Evolutionary conservation across 2,329 filamentous ascomycete species (phyloP).

Genomic region (Hirsutella rhossiliensis): DNA sequence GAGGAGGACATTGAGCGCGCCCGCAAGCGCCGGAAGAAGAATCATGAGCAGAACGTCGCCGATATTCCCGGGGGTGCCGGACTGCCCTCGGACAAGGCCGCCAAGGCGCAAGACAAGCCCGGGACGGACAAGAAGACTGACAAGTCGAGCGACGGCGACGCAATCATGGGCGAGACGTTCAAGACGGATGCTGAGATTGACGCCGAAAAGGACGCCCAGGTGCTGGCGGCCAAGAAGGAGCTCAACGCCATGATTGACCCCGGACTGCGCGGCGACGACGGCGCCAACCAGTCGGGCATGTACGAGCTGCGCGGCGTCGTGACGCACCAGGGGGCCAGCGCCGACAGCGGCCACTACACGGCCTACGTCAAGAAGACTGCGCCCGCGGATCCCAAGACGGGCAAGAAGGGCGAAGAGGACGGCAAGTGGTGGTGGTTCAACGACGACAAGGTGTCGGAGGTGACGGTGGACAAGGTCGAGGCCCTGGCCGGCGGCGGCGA

Average conservation of each 20-base stretch:
- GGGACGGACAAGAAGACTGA: slow-evolving; percentile 20
- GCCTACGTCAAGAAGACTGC: slow-evolving; percentile 91
- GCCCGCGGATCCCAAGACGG: slow-evolving; percentile 58
- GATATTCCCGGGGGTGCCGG: slow-evolving; percentile 34
- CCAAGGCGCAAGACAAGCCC: slow-evolving; percentile 37
- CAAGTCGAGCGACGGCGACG: slow-evolving; percentile 46
- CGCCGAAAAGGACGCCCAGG: slow-evolving; percentile 63
- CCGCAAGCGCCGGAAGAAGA: slow-evolving; percentile 78
- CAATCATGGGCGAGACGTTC: slow-evolving; percentile 64
- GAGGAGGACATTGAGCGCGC: slow-evolving; percentile 86
- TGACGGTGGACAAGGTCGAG: slow-evolving; percentile 82
- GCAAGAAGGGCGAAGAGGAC: slow-evolving; percentile 69
- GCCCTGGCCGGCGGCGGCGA: slow-evolving; percentile 81
- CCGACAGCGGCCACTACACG: slow-evolving; percentile 96
- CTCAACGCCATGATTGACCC: slow-evolving; percentile 66
- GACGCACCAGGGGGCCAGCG: slow-evolving; percentile 91
- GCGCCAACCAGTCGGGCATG: slow-evolving; percentile 84
- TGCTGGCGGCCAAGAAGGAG: slow-evolving; percentile 78
- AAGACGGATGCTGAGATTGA: slow-evolving; percentile 94
- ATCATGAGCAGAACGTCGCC: slow-evolving; percentile 31
- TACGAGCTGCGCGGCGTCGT: slow-evolving; percentile 92
- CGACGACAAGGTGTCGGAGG: slow-evolving; percentile 92
- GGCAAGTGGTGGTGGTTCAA: slow-evolving; percentile 99
- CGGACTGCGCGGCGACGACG: slow-evolving; percentile 62
- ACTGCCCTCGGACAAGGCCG: slow-evolving; percentile 37